Evolutionary conservation across 768 basidiomycete species (phyloP), one percentile per base, ranked within the genome.

Genomic region (Lactarius evosmus): DNA sequence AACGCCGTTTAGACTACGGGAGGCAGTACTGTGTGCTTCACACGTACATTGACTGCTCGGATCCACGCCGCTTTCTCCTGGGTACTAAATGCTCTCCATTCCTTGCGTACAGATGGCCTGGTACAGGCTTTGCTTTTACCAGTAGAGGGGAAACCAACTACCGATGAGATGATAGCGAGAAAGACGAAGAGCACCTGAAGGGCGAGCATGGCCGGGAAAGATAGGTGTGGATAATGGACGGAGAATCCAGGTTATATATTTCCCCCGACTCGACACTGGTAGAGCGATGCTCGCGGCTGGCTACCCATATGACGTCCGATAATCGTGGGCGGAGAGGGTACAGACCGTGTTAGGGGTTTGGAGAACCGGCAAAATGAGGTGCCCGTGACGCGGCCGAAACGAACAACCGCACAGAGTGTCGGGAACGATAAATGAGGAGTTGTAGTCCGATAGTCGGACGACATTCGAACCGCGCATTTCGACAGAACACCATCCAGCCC

Each of bases 61-160:
- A 72, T 70, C 70, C 70, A 72, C 6, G 66, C 72, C 5, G 63
- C 66, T 38, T 65, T 65, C 44, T 72, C 65, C 3, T 50, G 30
- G 3, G 16, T 7, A 30, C 58, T 59, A 14, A 72, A 52, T 40
- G 51, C 53, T 44, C 70, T 63, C 72, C 72, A 72, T 52, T 72
- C 72, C 46, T 30, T 66, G 46, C 72, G 69, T 22, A 72, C 59
- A 16, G 64, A 49, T 3, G 72, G 72, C 7, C 68, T 51, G 1
- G 61, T 58, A 46, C 72, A 72, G 11, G 40, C 1, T 1, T 19
- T 3, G n/a, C 14, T 46, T 46, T 14, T n/a, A n/a, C n/a, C n/a
- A n/a, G n/a, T n/a, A n/a, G 12, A 54, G 14, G 49, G 36, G 16
- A 25, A 17, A 9, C n/a, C 16, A 12, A 49, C 11, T 22, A 38